Conservation (phyloP, 106 monocot genomes). For the Platanthera zijinensis region DNA sequence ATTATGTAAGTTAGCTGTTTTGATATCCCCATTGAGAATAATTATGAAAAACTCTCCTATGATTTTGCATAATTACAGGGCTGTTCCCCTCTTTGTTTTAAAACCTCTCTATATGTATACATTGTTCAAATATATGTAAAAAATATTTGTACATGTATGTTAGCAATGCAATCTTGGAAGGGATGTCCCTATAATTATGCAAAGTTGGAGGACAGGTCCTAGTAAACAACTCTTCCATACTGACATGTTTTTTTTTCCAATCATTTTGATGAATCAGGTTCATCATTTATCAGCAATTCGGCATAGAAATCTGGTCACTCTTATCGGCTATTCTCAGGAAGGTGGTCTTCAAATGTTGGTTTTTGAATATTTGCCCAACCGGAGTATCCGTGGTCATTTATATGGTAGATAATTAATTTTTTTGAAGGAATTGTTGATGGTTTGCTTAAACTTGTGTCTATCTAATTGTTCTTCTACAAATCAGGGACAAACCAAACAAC, state of each 20-base stretch:
- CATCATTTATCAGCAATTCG: conserved; percentile 29
- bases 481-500: conserved; percentile 18
- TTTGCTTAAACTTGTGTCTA: not conserved
- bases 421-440: not conserved
- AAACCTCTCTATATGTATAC: no score
- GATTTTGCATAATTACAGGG: no score
- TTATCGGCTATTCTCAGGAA: conserved; percentile 75
- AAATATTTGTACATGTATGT: no score
- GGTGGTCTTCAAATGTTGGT: conserved; percentile 57
- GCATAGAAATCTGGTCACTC: conserved; percentile 66
- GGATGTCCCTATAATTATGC: no score
- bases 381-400: conserved; percentile 53
- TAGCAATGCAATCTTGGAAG: no score
- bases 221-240: not conserved
- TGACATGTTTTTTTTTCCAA: not conserved
- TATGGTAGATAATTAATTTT: conserved; percentile 37
- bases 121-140: no score
- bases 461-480: conserved; percentile 12
- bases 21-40: no score
- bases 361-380: conserved; percentile 67
- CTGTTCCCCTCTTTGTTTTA: no score
- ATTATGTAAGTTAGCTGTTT: no score
- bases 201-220: no score
- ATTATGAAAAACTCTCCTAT: no score
- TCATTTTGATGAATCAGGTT: conserved; percentile 31